A percentile compares a stretch with the other conserved stretches of the same genome.
phyloP scores from a whole-genome alignment of 257 asterid species.

The Solanum tacnaense region DNA sequence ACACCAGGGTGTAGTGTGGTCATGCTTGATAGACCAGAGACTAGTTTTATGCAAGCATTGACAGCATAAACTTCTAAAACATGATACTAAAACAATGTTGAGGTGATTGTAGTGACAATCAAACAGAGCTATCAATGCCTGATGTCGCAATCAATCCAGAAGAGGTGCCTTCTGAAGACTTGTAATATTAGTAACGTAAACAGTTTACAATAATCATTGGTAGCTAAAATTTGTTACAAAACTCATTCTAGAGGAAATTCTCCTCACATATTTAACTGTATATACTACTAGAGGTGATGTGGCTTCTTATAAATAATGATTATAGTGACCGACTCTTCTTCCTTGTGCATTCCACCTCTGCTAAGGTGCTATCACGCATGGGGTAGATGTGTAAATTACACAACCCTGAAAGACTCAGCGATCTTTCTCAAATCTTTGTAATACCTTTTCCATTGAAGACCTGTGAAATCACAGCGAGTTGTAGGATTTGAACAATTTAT shows the following conservation, averaged over 20 bases:
- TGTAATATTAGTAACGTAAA: neutral
- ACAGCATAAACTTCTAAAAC: neutral
- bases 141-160: neutral
- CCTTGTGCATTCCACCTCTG: neutral
- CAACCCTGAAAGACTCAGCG: conserved; percentile 75
- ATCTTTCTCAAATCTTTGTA: conserved; percentile 76
- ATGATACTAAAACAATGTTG: neutral
- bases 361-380: neutral
- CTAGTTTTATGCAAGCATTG: neutral
- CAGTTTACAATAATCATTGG: neutral
- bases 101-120: neutral
- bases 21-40: conserved; percentile 11
- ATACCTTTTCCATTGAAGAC: conserved; percentile 95
- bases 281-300: neutral
- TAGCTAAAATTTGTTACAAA: neutral
- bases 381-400: conserved; percentile 12
- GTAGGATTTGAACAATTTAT: neutral
- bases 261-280: neutral
- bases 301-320: neutral
- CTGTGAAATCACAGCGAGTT: conserved; percentile 26
- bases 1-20: conserved; percentile 47
- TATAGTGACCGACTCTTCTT: neutral
- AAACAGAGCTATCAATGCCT: neutral
- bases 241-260: neutral
- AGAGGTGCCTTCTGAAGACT: neutral